A percentile compares a stretch with the other conserved stretches of the same genome.
Evolutionary conservation across 2,329 filamentous ascomycete genomes (phyloP).

Genomic region (Alternaria sp.): DNA sequence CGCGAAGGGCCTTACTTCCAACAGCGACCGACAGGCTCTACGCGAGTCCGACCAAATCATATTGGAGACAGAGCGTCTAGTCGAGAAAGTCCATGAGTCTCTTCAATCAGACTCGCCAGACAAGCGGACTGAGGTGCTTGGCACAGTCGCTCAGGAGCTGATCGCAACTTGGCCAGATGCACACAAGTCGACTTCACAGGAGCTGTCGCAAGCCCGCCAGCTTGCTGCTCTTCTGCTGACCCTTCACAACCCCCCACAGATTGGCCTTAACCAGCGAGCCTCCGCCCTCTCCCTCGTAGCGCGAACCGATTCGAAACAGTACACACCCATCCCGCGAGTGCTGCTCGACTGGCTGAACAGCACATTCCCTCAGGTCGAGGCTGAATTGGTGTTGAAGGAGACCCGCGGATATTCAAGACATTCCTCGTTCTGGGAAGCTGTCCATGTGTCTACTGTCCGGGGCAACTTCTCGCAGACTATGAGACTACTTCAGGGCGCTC

Average conservation of each 20-base stretch:
- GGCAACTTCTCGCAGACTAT: conserved; percentile 73
- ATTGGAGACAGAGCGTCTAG: conserved; percentile 74
- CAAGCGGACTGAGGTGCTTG: conserved; percentile 36
- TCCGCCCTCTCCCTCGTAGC: conserved; percentile 34
- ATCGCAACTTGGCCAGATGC: conserved; percentile 61
- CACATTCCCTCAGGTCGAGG: conserved; percentile 72
- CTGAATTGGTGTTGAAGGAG: conserved; percentile 67
- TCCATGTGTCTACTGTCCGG: conserved; percentile 73
- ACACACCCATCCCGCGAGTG: conserved; percentile 71
- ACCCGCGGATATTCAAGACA: conserved; percentile 78
- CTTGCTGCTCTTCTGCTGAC: conserved; percentile 79
- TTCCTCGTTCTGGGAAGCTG: conserved; percentile 80
- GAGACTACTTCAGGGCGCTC: conserved; percentile 73
- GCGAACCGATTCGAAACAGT: conserved; percentile 30
- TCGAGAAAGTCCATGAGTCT: conserved; percentile 54
- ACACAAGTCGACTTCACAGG: conserved; percentile 46
- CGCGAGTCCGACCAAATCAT: conserved; percentile 75
- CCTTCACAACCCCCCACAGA: conserved; percentile 68
- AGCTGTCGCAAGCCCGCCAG: conserved; percentile 76
- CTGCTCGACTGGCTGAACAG: conserved; percentile 83
- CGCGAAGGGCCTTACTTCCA: conserved; percentile 71
- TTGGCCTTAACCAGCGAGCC: conserved; percentile 28
- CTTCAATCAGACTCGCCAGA: conserved; percentile 41
- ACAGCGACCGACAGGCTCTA: conserved; percentile 64
- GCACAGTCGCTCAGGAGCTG: conserved; percentile 38